Evolutionary conservation across 164 flowering plant genomes (phyloP), one percentile per base, ranked within the genome.

Genomic region (Magnolia kwangsiensis): DNA sequence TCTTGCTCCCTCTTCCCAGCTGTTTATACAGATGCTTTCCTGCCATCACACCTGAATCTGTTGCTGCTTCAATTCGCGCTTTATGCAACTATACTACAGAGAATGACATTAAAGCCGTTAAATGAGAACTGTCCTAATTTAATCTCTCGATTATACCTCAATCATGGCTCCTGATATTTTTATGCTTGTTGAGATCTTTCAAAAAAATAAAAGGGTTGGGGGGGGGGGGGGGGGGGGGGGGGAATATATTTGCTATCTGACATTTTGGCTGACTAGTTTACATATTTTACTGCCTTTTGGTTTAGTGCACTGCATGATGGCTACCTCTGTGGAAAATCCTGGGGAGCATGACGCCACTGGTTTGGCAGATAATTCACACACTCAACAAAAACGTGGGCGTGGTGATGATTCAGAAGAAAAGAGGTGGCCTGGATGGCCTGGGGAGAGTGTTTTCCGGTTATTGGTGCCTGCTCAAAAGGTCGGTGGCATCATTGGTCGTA

Each of bases 381-480:
- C 75, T 65, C 74, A 82, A 67, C 71, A 72, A 55, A 78, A 76
- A 72, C 73, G 65, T 7, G 80, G 69, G 11, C 68, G 61, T 71
- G 79, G 74, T 27, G 76, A 84, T 72, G 87, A 84, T 66, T 13
- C 81, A n/a, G 81, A 72, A 75, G 93, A 87, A 69, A 92, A 90
- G 76, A 90, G 74, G 81, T 96, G 99, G 99, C 97, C 98, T 51
- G 99, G 99, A 71, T 96, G 99, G 99, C 98, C 99, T 65, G 99
- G 99, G 59, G 97, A 96, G 81, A 90, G 83, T 83, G 94, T 96
- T 61, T 92, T 92, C 78, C 82, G 99, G 67, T 85, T 96, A 87
- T 81, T 96, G 87, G 95, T 96, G 78, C 98, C 99, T 80, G 88
- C 87, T 0, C 96, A 90, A 51, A 96, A 94, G 79, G 98, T 96